Evolutionary conservation across 441 rosid species (phyloP).

Genomic region (Erodium moschatum): DNA sequence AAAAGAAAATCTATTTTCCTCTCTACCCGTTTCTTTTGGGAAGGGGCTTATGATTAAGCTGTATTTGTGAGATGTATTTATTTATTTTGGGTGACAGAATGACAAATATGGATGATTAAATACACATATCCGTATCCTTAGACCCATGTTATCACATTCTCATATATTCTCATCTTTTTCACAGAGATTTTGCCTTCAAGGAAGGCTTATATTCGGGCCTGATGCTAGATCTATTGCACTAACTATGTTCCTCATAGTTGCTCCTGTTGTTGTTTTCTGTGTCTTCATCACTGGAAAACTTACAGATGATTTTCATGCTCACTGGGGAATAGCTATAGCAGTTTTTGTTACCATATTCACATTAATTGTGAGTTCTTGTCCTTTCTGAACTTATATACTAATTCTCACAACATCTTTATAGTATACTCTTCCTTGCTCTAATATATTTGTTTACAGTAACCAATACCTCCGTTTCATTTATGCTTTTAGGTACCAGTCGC

Average conservation of each 20-base stretch:
- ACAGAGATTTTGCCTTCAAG: slow-evolving; percentile 64
- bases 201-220: slow-evolving; percentile 91
- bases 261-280: slow-evolving; percentile 64
- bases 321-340: slow-evolving; percentile 54
- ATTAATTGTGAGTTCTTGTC: slow-evolving; percentile 44
- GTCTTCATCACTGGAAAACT: slow-evolving; percentile 61
- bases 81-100: not conserved
- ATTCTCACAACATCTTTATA: not conserved
- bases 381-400: not conserved
- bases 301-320: slow-evolving; percentile 56
- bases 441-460: not conserved
- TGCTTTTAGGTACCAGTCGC: not conserved
- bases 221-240: slow-evolving; percentile 69
- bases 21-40: not conserved
- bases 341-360: slow-evolving; percentile 47
- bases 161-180: slow-evolving; percentile 12
- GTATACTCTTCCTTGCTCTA: not conserved
- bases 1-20: not conserved
- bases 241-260: slow-evolving; percentile 61
- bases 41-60: not conserved
- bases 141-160: not conserved
- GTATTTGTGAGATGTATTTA: not conserved
- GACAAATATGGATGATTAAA: not conserved
- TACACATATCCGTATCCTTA: not conserved
- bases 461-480: not conserved